phyloP scores from a whole-genome alignment of 345 rosid genomes.

The Moricandia arvensis region DNA sequence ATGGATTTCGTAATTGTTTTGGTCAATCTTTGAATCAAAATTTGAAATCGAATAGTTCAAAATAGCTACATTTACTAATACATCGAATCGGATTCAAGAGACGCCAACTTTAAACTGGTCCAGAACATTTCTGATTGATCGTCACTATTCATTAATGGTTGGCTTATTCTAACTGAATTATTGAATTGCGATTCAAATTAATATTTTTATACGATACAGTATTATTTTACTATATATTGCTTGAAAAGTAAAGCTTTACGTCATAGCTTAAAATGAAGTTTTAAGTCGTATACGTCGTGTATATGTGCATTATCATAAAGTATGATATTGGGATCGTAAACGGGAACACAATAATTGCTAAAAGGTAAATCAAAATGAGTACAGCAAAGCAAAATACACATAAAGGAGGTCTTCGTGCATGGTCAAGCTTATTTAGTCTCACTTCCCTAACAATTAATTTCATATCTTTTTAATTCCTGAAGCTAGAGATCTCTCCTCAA shows the following conservation, averaged over 20 bases:
- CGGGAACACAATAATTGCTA: slow-evolving; percentile 26
- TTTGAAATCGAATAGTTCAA: not conserved
- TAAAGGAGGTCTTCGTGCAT: not conserved
- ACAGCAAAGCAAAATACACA: slow-evolving; percentile 25
- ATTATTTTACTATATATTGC: not conserved
- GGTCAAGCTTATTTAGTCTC: slow-evolving; percentile 18
- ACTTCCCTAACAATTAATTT: slow-evolving; percentile 1
- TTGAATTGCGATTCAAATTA: slow-evolving; percentile 7
- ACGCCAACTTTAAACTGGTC: not conserved
- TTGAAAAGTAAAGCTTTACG: slow-evolving; percentile 3
- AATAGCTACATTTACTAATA: not conserved
- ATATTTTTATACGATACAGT: not conserved
- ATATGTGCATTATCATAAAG: slow-evolving; percentile 1
- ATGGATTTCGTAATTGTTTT: not conserved
- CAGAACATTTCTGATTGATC: not conserved
- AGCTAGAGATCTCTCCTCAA: slow-evolving; percentile 34
- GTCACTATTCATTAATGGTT: not conserved
- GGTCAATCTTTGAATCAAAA: not conserved
- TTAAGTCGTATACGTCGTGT: slow-evolving; percentile 18
- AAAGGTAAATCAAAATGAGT: slow-evolving; percentile 29
- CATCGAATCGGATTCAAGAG: not conserved
- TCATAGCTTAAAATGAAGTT: slow-evolving; percentile 16
- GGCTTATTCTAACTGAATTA: not conserved
- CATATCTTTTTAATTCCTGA: not conserved
- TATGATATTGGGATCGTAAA: slow-evolving; percentile 33